Conservation (phyloP, 2,329 filamentous ascomycete species). For the Colletotrichum coccodes region DNA sequence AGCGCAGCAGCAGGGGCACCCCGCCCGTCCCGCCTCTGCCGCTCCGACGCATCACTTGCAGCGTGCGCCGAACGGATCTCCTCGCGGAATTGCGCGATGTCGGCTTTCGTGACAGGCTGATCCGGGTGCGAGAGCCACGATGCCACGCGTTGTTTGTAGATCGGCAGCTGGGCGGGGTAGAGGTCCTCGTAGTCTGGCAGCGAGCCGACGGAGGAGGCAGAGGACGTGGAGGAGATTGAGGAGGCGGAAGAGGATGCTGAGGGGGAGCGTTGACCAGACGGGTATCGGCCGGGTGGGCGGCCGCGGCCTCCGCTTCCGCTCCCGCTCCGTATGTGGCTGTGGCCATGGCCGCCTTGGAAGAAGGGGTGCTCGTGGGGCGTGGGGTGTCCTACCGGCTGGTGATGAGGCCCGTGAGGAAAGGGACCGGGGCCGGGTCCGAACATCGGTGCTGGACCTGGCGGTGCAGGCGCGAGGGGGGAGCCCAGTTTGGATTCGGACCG, state of each 20-base stretch:
- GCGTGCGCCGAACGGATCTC: conserved; percentile 1
- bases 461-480: conserved; percentile 1
- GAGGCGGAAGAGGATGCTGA: conserved; percentile 48
- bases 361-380: conserved; percentile 30
- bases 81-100: conserved; percentile 43
- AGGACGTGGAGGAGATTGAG: conserved; percentile 47
- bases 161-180: conserved; percentile 57
- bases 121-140: conserved; percentile 62
- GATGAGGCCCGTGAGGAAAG: not conserved
- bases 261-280: conserved; percentile 39
- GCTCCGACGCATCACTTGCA: not conserved
- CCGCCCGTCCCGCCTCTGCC: not conserved
- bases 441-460: not conserved
- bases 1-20: not conserved
- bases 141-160: conserved; percentile 54
- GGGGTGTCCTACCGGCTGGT: not conserved
- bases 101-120: conserved; percentile 57
- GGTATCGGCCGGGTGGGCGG: conserved; percentile 29
- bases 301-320: conserved; percentile 25
- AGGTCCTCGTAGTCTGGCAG: conserved; percentile 65
- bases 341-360: not conserved
- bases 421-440: conserved; percentile 1
- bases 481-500: conserved; percentile 9
- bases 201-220: conserved; percentile 57
- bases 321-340: conserved; percentile 25